Conservation (phyloP, 2,329 filamentous ascomycete genomes). For the Claviceps purpurea region DNA sequence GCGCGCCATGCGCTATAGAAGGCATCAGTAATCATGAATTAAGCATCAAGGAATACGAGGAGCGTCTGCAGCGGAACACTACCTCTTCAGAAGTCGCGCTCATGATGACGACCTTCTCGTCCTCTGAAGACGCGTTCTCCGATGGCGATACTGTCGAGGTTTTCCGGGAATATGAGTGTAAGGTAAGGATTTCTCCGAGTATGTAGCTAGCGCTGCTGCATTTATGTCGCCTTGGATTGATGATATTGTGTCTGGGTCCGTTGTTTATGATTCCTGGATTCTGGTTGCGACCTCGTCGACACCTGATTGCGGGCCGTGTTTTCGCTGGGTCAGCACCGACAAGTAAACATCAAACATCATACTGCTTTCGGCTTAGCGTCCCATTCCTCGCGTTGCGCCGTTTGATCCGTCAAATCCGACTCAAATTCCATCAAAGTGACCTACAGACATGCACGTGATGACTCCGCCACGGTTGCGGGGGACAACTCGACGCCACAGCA, state of each 20-base stretch:
- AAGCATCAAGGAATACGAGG: background rate
- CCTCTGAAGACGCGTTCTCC: background rate
- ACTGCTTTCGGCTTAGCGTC: constrained; percentile 13
- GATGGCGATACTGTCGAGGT: background rate
- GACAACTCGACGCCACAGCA: background rate
- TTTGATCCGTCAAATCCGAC: background rate
- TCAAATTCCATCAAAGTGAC: background rate
- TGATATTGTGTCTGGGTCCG: background rate
- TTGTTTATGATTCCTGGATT: background rate
- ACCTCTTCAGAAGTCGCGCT: constrained; percentile 16
- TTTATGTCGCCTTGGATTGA: background rate
- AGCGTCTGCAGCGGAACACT: background rate
- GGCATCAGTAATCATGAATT: constrained; percentile 6
- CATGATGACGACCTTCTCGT: constrained; percentile 11
- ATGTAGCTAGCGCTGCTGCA: background rate
- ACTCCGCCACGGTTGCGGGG: background rate
- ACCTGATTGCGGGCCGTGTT: constrained; percentile 11
- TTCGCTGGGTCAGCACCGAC: constrained; percentile 11
- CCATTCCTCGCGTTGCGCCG: background rate
- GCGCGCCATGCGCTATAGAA: constrained; percentile 27
- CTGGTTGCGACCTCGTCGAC: background rate
- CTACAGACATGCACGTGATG: background rate
- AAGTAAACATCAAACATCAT: constrained; percentile 23
- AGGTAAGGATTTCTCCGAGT: background rate
- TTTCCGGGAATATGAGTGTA: background rate